These are phyloP conservation scores for Chlamydomonas incerta DNA, from an alignment of 139 green algal species.

Conservation along the genomic window DNA sequence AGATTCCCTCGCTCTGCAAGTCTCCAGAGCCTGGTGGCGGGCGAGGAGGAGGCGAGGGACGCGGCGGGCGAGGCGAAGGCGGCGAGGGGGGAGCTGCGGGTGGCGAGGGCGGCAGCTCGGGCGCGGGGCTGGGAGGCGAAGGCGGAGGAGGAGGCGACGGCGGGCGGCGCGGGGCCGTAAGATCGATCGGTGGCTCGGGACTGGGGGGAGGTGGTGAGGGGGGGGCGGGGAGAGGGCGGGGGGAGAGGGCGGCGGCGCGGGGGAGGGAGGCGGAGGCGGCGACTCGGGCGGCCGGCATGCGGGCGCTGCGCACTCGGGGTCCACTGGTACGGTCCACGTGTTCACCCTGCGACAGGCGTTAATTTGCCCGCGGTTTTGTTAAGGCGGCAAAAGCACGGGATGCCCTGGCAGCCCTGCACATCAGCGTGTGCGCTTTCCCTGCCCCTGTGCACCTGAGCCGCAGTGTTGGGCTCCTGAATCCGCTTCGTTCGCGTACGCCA, in stretches of 20 bases:
- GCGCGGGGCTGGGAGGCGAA: neutral
- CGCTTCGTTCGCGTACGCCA: too few relatives aligned
- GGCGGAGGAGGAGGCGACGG: neutral
- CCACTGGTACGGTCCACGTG: constrained; percentile 2
- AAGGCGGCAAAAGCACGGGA: too few relatives aligned
- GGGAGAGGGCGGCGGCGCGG: neutral
- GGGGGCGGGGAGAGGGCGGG: neutral
- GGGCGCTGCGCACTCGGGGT: constrained; percentile 7
- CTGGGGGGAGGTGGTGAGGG: neutral
- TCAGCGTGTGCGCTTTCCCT: too few relatives aligned
- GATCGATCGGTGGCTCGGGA: neutral
- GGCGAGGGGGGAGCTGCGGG: neutral
- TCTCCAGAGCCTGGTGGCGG: neutral
- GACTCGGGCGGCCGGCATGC: neutral
- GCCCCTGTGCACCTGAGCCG: too few relatives aligned
- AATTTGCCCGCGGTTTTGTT: too few relatives aligned
- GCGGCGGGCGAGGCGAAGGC: neutral
- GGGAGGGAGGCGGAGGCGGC: neutral
- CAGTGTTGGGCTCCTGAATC: too few relatives aligned
- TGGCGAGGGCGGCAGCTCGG: neutral
- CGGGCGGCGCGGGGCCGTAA: neutral
- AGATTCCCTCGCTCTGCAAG: neutral
- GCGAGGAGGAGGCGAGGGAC: neutral
- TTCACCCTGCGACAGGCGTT: neutral
- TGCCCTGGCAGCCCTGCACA: too few relatives aligned